Conservation (phyloP, 768 basidiomycete species). For the Macrolepiota albuminosa region DNA sequence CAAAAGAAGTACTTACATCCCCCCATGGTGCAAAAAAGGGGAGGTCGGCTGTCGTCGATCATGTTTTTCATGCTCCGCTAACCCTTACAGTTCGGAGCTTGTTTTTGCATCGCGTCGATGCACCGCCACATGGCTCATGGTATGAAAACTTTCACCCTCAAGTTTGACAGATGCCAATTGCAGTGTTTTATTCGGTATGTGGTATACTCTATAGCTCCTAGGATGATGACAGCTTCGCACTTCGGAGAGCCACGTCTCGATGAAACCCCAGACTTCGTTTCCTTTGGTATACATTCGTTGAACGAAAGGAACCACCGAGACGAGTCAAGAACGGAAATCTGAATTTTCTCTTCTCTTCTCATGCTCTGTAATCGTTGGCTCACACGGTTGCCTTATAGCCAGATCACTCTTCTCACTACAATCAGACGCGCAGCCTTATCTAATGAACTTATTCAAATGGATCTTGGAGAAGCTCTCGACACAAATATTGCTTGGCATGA, state of each 20-base stretch:
- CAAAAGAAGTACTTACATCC: too few species aligned
- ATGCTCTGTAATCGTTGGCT: background rate
- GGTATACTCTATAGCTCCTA: constrained; percentile 15
- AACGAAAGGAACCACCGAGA: constrained; percentile 37
- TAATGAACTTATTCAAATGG: background rate
- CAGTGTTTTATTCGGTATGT: background rate
- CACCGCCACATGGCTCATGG: too few species aligned
- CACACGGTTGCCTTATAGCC: background rate
- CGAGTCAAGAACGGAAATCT: constrained; percentile 61
- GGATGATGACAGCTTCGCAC: constrained; percentile 36
- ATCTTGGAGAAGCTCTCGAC: background rate
- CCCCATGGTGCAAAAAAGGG: too few species aligned
- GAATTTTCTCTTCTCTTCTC: constrained; percentile 26
- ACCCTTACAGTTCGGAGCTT: background rate
- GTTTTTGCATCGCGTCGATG: too few species aligned
- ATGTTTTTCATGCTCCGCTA: background rate
- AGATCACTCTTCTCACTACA: background rate
- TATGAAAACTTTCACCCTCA: too few species aligned
- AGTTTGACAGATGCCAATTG: background rate
- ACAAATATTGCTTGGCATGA: background rate
- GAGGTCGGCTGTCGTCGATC: background rate
- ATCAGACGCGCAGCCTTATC: background rate
- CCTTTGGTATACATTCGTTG: constrained; percentile 38
- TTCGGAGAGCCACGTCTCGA: constrained; percentile 30
- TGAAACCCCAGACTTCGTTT: constrained; percentile 33